phyloP scores from a whole-genome alignment of 306 rosid species.

The Prosopis cineraria region DNA sequence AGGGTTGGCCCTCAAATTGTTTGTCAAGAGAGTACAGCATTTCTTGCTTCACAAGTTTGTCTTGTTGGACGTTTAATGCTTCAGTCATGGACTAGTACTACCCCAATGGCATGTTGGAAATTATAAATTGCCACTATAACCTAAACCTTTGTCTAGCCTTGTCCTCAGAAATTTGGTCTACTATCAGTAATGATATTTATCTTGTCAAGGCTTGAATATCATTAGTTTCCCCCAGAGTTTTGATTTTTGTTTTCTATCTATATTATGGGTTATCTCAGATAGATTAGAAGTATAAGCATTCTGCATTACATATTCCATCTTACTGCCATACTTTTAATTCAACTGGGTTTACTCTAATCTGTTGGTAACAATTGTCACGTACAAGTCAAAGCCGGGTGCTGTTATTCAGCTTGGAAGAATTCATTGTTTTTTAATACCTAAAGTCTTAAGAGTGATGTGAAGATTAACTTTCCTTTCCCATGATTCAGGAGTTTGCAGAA shows the following conservation, averaged over 20 bases:
- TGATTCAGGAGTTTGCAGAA: conserved; percentile 43
- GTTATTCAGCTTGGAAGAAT: background rate
- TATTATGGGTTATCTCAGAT: background rate
- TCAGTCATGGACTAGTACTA: background rate
- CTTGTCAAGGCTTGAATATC: background rate
- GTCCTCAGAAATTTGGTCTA: background rate
- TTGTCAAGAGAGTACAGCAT: background rate
- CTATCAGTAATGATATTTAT: background rate
- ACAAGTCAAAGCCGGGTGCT: background rate
- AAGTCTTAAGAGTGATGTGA: background rate
- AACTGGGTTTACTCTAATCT: background rate
- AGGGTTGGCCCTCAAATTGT: background rate
- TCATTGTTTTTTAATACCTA: background rate
- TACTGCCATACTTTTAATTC: background rate
- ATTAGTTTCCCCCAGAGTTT: background rate
- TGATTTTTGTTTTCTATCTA: background rate
- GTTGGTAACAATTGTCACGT: background rate
- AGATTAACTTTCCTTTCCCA: background rate
- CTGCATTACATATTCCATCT: background rate
- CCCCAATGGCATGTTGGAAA: background rate
- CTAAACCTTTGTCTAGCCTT: background rate
- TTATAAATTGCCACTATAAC: background rate
- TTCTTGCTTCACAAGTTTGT: background rate
- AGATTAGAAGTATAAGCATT: background rate
- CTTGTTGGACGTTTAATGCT: background rate